These are phyloP conservation scores for Theileria orientalis DNA, from an alignment of 169 alveolate genomes.

Conservation along the genomic window DNA sequence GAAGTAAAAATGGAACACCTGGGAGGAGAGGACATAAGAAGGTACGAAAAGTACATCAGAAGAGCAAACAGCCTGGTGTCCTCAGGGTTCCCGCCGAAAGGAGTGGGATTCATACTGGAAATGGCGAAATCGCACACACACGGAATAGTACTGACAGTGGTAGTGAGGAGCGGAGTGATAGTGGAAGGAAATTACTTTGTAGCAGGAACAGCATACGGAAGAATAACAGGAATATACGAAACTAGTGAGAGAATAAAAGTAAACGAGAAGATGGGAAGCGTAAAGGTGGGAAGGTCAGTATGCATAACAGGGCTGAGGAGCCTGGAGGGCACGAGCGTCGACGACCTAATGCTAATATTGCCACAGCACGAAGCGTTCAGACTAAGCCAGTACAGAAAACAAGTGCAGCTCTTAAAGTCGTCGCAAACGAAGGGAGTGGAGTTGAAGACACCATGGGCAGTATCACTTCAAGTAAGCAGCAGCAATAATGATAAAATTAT, in stretches of 20 bases:
- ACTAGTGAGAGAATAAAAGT: slow-evolving; percentile 7
- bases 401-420: slow-evolving; percentile 64
- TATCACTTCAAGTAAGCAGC: slow-evolving; percentile 19
- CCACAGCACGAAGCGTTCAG: slow-evolving; percentile 79
- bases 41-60: slow-evolving; percentile 60
- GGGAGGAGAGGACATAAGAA: slow-evolving; percentile 34
- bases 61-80: slow-evolving; percentile 70
- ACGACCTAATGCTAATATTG: slow-evolving; percentile 68
- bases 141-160: slow-evolving; percentile 68
- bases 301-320: slow-evolving; percentile 68
- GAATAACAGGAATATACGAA: slow-evolving; percentile 62
- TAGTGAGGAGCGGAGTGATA: slow-evolving; percentile 71
- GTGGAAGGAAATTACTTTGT: slow-evolving; percentile 76
- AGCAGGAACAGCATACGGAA: slow-evolving; percentile 78
- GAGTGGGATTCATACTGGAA: slow-evolving; percentile 71
- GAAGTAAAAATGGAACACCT: neutral
- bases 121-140: slow-evolving; percentile 63
- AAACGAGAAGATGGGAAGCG: slow-evolving; percentile 54
- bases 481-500: neutral
- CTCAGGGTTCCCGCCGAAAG: slow-evolving; percentile 63
- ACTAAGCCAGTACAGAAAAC: slow-evolving; percentile 71
- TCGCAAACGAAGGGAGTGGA: slow-evolving; percentile 73
- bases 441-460: slow-evolving; percentile 71
- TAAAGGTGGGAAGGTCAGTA: slow-evolving; percentile 71
- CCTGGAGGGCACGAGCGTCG: slow-evolving; percentile 69